Conservation (phyloP, 768 basidiomycete species). For the Trametes cingulata region DNA sequence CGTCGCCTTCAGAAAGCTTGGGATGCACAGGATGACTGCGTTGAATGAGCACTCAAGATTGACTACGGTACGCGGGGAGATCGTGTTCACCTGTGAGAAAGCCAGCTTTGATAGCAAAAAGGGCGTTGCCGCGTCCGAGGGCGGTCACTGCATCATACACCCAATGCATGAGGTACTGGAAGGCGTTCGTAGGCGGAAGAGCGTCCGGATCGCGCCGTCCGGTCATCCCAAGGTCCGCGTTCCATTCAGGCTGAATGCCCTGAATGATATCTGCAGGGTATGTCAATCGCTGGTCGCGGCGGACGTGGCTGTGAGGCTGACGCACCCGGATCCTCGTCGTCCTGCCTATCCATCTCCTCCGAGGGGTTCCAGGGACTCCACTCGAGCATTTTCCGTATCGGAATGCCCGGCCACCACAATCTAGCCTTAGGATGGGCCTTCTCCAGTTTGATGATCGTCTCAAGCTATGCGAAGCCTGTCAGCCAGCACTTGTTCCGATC, state of each 20-base stretch:
- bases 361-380: conserved; percentile 48
- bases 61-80: neutral
- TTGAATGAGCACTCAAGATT: neutral
- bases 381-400: conserved; percentile 30
- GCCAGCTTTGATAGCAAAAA: conserved; percentile 75
- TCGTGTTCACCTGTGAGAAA: conserved; percentile 51
- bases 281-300: neutral
- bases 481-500: neutral
- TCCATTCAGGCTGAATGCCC: conserved; percentile 46
- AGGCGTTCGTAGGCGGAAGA: conserved; percentile 60
- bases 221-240: conserved; percentile 57
- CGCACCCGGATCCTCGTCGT: conserved; percentile 70
- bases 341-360: conserved; percentile 44
- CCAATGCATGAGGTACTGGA: conserved; percentile 53
- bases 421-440: conserved; percentile 39
- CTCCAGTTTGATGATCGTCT: conserved; percentile 59
- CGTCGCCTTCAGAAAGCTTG: conserved; percentile 54
- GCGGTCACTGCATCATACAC: conserved; percentile 43
- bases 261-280: conserved; percentile 52
- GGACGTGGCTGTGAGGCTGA: neutral
- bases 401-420: conserved; percentile 59
- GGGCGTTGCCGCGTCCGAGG: conserved; percentile 56
- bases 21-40: conserved; percentile 58
- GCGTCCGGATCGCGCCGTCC: conserved; percentile 71
- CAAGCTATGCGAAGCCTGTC: conserved; percentile 43